Conservation (phyloP, 2,329 filamentous ascomycete species). For the Fusarium vanettenii region DNA sequence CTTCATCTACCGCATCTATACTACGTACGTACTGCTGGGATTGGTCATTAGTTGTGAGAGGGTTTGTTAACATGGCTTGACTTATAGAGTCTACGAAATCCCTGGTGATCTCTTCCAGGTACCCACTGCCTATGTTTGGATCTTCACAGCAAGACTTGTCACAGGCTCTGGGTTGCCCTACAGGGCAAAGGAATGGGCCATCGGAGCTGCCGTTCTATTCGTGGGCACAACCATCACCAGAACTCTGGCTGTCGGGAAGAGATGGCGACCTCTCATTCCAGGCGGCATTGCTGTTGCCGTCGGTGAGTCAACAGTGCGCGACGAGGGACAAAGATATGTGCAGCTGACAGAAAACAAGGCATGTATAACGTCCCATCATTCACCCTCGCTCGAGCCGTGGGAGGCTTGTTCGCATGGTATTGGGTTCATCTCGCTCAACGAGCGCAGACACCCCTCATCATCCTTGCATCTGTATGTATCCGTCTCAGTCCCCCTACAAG, state of each 20-base stretch:
- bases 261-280: constrained; percentile 82
- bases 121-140: constrained; percentile 95
- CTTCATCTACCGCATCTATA: constrained; percentile 89
- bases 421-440: constrained; percentile 70
- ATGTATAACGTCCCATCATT: constrained; percentile 99
- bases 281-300: constrained; percentile 97
- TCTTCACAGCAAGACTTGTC: constrained; percentile 93
- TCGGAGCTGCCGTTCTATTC: constrained; percentile 80
- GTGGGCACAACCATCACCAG: constrained; percentile 76
- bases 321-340: background rate
- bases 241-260: constrained; percentile 65
- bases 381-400: constrained; percentile 86
- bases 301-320: constrained; percentile 59
- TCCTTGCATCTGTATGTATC: constrained; percentile 76
- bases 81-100: constrained; percentile 79
- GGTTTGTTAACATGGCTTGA: constrained; percentile 10
- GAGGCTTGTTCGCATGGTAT: constrained; percentile 80
- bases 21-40: constrained; percentile 56
- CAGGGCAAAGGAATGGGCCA: constrained; percentile 84
- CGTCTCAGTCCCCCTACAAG: background rate
- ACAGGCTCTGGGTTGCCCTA: constrained; percentile 88
- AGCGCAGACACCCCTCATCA: constrained; percentile 81
- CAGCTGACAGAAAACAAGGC: constrained; percentile 58
- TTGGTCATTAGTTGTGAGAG: background rate
- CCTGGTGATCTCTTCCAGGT: constrained; percentile 93